Base-by-base conservation (phyloP, 441 rosid genomes). In the Gossypium gossypioides region DNA sequence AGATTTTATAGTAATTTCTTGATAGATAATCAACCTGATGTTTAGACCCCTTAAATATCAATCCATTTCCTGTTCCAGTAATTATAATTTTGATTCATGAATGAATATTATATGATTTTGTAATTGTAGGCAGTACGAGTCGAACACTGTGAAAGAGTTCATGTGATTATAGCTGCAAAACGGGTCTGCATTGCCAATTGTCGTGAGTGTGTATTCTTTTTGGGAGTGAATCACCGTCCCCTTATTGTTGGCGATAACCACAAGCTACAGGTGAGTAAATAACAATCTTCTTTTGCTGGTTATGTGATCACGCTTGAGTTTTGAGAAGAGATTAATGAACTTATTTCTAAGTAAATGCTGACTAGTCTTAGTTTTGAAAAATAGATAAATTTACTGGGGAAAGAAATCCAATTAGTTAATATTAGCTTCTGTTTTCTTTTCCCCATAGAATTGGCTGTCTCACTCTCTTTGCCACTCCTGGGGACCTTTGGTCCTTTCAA, bases 81-180 rank as follows among this genome's bases (percentile, higher is more conserved):
- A 58, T 15, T 22, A 22, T 71, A 37, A 24, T 46, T 8, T 68
- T 32, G 44, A 15, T 56, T 69, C 19, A 22, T 69, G 59, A 57
- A 15, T 48, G 57, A 29, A 60, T 76, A 37, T 71, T 52, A 51
- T 78, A 54, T 56, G 77, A 66, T 48, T 34, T 51, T 65, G 5
- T 65, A 10, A 42, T 60, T 75, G 46, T 85, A 96, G 99, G 93
- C 98, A 66, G 85, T 93, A 52, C 86, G 93, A 85, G 81, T 96
- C 78, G 99, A 96, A 76, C 99, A 96, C 75, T 96, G 99, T 66
- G 99, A 96, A 79, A 86, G 99, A 75, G 98, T 96, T 77, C 98
- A 96, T 87, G 91, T 96, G 75, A 89, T 91, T 76, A 83, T 86
- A 21, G 93, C 96, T 21, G 82, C 98, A 58, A 96, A 90, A 79